Evolutionary conservation across 1,139 yeast species (phyloP).

Genomic region (Kazachstania sp.): DNA sequence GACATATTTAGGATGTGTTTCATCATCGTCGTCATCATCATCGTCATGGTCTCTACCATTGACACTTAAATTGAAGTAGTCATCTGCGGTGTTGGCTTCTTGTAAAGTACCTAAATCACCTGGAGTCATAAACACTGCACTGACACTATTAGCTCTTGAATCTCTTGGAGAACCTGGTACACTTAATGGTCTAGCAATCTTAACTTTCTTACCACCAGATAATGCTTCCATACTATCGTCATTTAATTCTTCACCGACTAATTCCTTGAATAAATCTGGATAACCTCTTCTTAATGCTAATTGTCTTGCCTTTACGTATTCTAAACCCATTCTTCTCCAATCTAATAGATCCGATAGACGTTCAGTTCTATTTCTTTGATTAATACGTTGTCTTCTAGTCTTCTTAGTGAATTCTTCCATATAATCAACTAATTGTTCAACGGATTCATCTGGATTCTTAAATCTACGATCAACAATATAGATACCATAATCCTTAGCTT

Average conservation of each 20-base stretch:
- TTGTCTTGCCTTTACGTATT: constrained; percentile 90
- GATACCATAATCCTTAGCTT: constrained; percentile 87
- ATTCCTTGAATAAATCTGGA: constrained; percentile 68
- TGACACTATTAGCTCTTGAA: constrained; percentile 27
- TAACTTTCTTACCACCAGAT: constrained; percentile 38
- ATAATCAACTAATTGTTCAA: constrained; percentile 79
- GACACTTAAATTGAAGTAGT: constrained; percentile 69
- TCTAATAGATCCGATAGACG: constrained; percentile 85
- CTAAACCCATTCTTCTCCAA: constrained; percentile 98
- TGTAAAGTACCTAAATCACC: constrained; percentile 96
- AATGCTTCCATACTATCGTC: constrained; percentile 27
- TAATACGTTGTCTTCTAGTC: constrained; percentile 93
- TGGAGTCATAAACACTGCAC: constrained; percentile 77
- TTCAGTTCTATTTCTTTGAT: constrained; percentile 96
- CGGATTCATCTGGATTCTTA: constrained; percentile 89
- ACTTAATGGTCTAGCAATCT: constrained; percentile 83
- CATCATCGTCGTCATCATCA: not conserved
- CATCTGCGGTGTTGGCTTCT: constrained; percentile 78
- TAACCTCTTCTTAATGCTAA: constrained; percentile 88
- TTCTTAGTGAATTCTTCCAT: constrained; percentile 85
- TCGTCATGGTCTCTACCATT: constrained; percentile 30
- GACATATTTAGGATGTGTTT: not conserved
- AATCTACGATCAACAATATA: constrained; percentile 92
- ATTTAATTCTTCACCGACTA: constrained; percentile 32
- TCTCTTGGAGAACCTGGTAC: constrained; percentile 94